phyloP scores from a whole-genome alignment of 2,329 filamentous ascomycete genomes.

The Exophiala lecanii-corni region DNA sequence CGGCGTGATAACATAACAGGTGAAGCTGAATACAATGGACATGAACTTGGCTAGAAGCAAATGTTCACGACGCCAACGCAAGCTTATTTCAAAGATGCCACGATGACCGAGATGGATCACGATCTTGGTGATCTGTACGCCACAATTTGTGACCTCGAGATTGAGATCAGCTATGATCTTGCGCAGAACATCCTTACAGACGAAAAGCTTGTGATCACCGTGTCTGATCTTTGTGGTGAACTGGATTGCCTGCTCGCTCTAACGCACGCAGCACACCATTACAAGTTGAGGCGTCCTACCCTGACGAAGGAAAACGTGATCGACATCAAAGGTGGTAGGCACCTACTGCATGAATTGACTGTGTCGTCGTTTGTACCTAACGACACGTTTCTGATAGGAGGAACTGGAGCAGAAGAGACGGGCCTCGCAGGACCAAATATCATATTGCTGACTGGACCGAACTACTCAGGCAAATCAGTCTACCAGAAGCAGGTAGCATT shows the following conservation, averaged over 20 bases:
- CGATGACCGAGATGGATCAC: slow-evolving; percentile 75
- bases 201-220: slow-evolving; percentile 59
- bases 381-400: slow-evolving; percentile 65
- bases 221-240: slow-evolving; percentile 80
- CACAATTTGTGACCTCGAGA: slow-evolving; percentile 80
- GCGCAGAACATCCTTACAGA: slow-evolving; percentile 66
- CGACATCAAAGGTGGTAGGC: slow-evolving; percentile 69
- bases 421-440: slow-evolving; percentile 53
- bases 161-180: slow-evolving; percentile 78
- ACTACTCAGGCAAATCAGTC: slow-evolving; percentile 94
- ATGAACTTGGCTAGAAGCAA: slow-evolving; percentile 66
- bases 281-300: slow-evolving; percentile 64
- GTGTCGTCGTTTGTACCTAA: slow-evolving; percentile 81
- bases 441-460: slow-evolving; percentile 83
- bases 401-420: slow-evolving; percentile 29
- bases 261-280: slow-evolving; percentile 68
- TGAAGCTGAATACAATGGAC: slow-evolving; percentile 59
- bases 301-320: slow-evolving; percentile 69
- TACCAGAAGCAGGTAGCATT: slow-evolving; percentile 91
- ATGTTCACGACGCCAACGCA: slow-evolving; percentile 68
- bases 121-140: slow-evolving; percentile 81
- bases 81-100: slow-evolving; percentile 79
- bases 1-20: slow-evolving; percentile 57
- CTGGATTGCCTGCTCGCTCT: slow-evolving; percentile 78
- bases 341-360: slow-evolving; percentile 80